Base-by-base conservation (phyloP, 2,329 filamentous ascomycete genomes). In the Phialemonium atrogriseum region DNA sequence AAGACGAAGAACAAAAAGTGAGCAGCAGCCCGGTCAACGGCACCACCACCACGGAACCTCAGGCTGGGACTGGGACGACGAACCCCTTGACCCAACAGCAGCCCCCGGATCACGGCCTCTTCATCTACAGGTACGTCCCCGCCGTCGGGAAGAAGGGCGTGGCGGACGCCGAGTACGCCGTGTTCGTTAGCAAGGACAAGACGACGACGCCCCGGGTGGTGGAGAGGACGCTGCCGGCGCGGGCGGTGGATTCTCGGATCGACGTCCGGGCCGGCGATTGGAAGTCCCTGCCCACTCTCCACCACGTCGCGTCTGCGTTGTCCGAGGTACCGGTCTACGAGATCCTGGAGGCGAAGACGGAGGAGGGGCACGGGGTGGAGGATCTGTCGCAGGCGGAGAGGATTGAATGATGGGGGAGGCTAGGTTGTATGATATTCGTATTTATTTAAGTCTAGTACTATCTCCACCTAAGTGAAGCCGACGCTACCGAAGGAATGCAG, bases 251-350 rank as follows among this genome's bases (percentile, higher is more conserved):
- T n/a, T n/a, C n/a, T n/a, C n/a, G n/a, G n/a, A n/a, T n/a, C n/a
- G n/a, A n/a, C n/a, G n/a, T n/a, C n/a, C n/a, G n/a, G n/a, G n/a
- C n/a, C n/a, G 41, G 66, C 11, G 64, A 72, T 42, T 72, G 65
- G 72, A 55, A 71, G 27, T 55, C 51, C 4, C 46, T 80, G 36
- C 77, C 76, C 0, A 80, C 74, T 3, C 51, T 80, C 31, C 73
- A 80, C 44, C 70, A 79, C 45, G 52, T 80, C 7, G 54, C 72
- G 5, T 50, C 54, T 14, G 55, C 62, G 11, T 47, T 79, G 34
- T 62, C 62, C 1, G 68, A 73, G 40, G 55, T 80, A 5, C 75
- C 73, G 0, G 49, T 77, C 2, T 76, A 70, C 42, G 65, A 67
- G 34, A 49, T 79, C 22, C 52, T 78, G 4, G 57, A 63, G 20